phyloP scores from a whole-genome alignment of 805 yeast genomes.

The Helenozyma baotianmanensis region DNA sequence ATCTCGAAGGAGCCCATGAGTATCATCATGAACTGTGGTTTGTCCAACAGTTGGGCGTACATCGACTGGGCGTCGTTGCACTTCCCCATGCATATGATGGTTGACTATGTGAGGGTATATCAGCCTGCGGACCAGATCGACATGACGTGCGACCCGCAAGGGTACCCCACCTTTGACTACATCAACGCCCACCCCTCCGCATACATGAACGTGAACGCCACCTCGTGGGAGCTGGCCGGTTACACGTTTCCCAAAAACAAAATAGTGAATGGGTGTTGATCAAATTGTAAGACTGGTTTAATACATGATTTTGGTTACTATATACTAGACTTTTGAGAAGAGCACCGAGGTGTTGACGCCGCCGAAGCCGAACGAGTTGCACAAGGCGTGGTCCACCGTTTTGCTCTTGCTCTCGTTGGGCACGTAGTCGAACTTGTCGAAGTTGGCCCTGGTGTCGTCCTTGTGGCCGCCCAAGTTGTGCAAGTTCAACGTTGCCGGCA shows the following conservation, averaged over 20 bases:
- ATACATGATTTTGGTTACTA: neutral
- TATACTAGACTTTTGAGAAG: constrained; percentile 22
- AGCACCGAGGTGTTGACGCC: constrained; percentile 85
- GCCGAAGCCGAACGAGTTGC: constrained; percentile 96
- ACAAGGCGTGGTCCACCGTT: constrained; percentile 55
- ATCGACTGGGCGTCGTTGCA: constrained; percentile 31
- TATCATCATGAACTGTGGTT: constrained; percentile 35
- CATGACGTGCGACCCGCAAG: constrained; percentile 36
- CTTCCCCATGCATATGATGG: constrained; percentile 33
- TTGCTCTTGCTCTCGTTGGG: constrained; percentile 39
- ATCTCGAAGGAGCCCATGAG: constrained; percentile 38
- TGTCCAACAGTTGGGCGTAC: constrained; percentile 37
- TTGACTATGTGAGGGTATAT: constrained; percentile 39
- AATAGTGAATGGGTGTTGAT: constrained; percentile 17
- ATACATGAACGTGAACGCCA: constrained; percentile 30
- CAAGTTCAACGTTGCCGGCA: constrained; percentile 84
- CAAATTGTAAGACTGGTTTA: neutral
- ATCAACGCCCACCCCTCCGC: constrained; percentile 29
- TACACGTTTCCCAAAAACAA: constrained; percentile 53
- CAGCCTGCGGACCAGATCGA: constrained; percentile 27
- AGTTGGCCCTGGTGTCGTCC: constrained; percentile 39
- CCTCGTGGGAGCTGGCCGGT: constrained; percentile 38
- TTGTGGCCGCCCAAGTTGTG: constrained; percentile 46
- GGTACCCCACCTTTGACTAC: constrained; percentile 34
- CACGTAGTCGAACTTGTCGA: constrained; percentile 54